Conservation (phyloP, 192 early-diverging fungal genomes). For the Cetraspora pellucida region DNA sequence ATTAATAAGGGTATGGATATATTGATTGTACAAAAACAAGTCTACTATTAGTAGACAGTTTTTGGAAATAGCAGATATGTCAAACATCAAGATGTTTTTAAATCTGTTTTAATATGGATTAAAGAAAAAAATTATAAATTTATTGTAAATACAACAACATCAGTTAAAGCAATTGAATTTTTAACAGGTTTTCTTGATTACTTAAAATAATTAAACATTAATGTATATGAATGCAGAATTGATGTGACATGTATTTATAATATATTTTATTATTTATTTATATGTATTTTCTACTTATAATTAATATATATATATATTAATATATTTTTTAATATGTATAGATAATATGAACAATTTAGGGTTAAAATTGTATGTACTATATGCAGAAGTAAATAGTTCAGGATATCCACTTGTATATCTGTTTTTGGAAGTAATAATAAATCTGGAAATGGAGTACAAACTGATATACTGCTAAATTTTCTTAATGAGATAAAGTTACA, state of each 20-base stretch:
- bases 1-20: neutral
- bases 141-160: neutral
- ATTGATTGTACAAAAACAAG: neutral
- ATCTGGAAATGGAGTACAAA: neutral
- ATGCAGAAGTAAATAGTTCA: no score
- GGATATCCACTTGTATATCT: no score
- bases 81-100: neutral
- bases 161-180: neutral
- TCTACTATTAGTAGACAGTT: neutral
- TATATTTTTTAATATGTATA: neutral
- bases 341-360: neutral
- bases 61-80: neutral
- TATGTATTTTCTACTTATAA: neutral
- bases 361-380: neutral
- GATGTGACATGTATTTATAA: conserved; percentile 9
- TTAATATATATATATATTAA: neutral
- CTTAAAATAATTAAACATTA: neutral
- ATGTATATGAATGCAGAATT: neutral
- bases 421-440: no score
- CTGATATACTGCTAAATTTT: neutral
- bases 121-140: neutral
- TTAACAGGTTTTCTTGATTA: neutral
- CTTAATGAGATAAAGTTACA: neutral
- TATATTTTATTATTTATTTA: neutral
- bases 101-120: neutral